Evolutionary conservation across 805 yeast species (phyloP), one percentile per base, ranked within the genome.

Genomic region (Zygosaccharomyces bailii): DNA sequence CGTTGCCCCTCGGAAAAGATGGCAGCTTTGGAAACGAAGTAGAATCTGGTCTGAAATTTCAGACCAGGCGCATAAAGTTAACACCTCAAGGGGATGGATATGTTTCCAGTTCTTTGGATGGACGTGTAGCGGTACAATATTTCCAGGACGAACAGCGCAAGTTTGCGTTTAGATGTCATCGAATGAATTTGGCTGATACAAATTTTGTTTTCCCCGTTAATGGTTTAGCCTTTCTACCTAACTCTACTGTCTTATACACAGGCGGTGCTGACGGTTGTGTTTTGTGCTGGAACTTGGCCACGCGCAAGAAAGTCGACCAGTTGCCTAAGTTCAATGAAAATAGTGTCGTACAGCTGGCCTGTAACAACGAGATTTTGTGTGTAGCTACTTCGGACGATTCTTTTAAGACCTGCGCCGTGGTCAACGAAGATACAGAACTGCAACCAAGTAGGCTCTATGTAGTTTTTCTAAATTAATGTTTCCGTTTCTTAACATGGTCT

Each of bases 191-290:
- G 14, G 51, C 58, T 1, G 77, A 71, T 34, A 67, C 68, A 6
- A 86, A 79, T 46, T 61, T 74, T 29, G 84, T 88, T 9, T 90
- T 81, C 55, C 75, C 96, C 0, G 87, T 91, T 21, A 86, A 88
- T 60, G 69, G 87, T 9, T 74, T 91, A 24, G 67, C 77, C 8
- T 88, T 90, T 74, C 91, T 86, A 59, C 91, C 93, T 1, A 69
- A 72, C 14, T 78, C 76, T 59, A 86, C 87, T 13, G 85, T 95
- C 1, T 77, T 91, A 56, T 79, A 81, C 46, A 90, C 97, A 1
- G 95, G 95, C 2, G 97, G 98, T 1, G 76, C 93, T 2, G 98
- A 91, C 66, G 95, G 96, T 8, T 75, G 86, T 34, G 84, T 89
- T 56, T 81, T 87, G 54, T 75, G 84, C 60, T 91, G 98, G 98